Evolutionary conservation across 306 rosid species (phyloP), one percentile per base, ranked within the genome.

Genomic region (Luffa aegyptiaca): DNA sequence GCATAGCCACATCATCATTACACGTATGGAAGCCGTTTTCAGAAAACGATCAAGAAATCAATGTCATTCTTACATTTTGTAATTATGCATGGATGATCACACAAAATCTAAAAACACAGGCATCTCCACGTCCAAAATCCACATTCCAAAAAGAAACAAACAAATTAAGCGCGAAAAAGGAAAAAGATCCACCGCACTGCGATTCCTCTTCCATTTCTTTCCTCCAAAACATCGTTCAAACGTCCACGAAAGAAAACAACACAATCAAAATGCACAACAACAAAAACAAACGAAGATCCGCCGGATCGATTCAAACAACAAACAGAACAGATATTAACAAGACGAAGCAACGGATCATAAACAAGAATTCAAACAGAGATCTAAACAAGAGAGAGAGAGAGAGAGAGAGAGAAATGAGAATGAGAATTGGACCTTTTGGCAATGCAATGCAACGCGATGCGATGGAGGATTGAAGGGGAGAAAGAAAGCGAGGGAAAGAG

Each of bases 401-500:
- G 18, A 16, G 26, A 46, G 48, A 16, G 5, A 26, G 1, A 26
- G 31, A 26, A 26, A 26, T 26, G 31, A 26, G 31, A 26, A 61
- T n/a, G 75, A 62, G 62, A 79, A 82, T 71, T 11, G 52, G 26
- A 65, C 80, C 74, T 66, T 66, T 39, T 58, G 49, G 2, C 36
- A 59, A 21, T 42, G 82, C 21, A n/a, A 66, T 37, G 61, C 20
- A 77, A 20, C 39, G 18, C 10, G 64, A 77, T 5, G 44, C 26
- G 78, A 69, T 16, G 69, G 35, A 72, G 81, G 7, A n/a, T 16
- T 37, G 31, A 26, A 8, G 10, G 36, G 20, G 46, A 46, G 71
- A 77, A 5, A 42, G 49, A 13, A 39, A 26, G 57, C 69, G 51
- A 20, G 49, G 72, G 44, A 41, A 81, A 64, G 80, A 75, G 76